Conservation (phyloP, 2,329 filamentous ascomycete genomes). For the Uncinocarpus reesii region DNA sequence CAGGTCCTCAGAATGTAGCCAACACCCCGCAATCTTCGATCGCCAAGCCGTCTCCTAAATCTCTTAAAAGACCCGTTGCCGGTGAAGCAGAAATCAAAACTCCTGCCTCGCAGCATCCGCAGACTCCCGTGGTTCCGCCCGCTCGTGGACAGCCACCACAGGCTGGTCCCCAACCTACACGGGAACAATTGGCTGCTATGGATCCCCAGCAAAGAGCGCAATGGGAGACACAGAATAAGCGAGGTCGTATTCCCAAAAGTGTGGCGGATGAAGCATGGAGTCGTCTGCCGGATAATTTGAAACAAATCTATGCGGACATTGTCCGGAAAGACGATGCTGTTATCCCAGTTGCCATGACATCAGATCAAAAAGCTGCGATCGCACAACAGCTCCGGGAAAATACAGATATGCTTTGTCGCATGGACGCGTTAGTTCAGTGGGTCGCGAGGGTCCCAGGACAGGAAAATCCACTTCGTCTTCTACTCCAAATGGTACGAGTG, state of each 20-base stretch:
- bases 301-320: slow-evolving; percentile 33
- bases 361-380: slow-evolving; percentile 33
- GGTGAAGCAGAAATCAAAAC: slow-evolving; percentile 40
- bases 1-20: slow-evolving; percentile 3
- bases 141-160: slow-evolving; percentile 17
- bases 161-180: slow-evolving; percentile 22
- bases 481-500: slow-evolving; percentile 31
- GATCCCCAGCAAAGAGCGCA: slow-evolving; percentile 34
- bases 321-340: slow-evolving; percentile 25
- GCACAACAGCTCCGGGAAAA: slow-evolving; percentile 32
- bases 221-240: slow-evolving; percentile 30
- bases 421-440: slow-evolving; percentile 35
- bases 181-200: slow-evolving; percentile 32
- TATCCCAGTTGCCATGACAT: slow-evolving; percentile 28
- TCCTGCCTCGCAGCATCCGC: slow-evolving; percentile 20
- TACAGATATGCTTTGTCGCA: slow-evolving; percentile 34
- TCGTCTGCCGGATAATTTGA: slow-evolving; percentile 31
- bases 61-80: slow-evolving; percentile 34
- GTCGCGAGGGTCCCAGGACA: slow-evolving; percentile 32
- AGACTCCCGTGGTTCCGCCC: slow-evolving; percentile 18
- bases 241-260: slow-evolving; percentile 27
- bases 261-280: slow-evolving; percentile 32
- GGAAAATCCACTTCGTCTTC: slow-evolving; percentile 30
- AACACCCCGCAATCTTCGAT: slow-evolving; percentile 24
- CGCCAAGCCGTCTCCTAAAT: slow-evolving; percentile 29